Percentiles rank a stretch among this genome's conserved stretches.
phyloP scores from a whole-genome alignment of 192 early-diverging fungal species.

The Entomortierella beljakovae region DNA sequence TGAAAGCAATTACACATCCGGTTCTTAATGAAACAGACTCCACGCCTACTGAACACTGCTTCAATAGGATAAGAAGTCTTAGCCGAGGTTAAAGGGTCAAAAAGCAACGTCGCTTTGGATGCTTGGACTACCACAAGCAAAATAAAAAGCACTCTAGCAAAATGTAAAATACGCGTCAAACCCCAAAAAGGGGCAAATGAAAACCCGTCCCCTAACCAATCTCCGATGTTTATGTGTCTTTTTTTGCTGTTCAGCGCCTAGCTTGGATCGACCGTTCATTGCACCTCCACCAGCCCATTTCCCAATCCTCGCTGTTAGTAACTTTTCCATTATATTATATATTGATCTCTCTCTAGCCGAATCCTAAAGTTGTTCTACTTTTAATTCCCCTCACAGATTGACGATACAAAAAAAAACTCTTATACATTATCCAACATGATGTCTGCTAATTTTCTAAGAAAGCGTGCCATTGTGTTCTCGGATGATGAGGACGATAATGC shows the following conservation, averaged over 20 bases:
- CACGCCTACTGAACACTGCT: no score
- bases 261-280: neutral
- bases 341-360: neutral
- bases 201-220: neutral
- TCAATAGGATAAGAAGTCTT: no score
- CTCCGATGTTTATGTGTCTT: neutral
- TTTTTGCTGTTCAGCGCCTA: neutral
- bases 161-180: neutral
- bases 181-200: conserved; percentile 20
- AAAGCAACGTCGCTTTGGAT: no score
- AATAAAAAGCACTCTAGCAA: neutral
- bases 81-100: no score
- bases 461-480: conserved; percentile 28
- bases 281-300: neutral
- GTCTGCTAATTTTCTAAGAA: conserved; percentile 28
- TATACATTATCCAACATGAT: neutral
- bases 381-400: neutral
- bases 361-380: no score
- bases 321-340: neutral
- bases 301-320: neutral
- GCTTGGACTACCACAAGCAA: neutral
- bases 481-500: conserved; percentile 17
- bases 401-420: neutral
- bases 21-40: no score
- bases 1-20: no score